Conservation (phyloP, 164 flowering plant species). For the Houttuynia cordata region DNA sequence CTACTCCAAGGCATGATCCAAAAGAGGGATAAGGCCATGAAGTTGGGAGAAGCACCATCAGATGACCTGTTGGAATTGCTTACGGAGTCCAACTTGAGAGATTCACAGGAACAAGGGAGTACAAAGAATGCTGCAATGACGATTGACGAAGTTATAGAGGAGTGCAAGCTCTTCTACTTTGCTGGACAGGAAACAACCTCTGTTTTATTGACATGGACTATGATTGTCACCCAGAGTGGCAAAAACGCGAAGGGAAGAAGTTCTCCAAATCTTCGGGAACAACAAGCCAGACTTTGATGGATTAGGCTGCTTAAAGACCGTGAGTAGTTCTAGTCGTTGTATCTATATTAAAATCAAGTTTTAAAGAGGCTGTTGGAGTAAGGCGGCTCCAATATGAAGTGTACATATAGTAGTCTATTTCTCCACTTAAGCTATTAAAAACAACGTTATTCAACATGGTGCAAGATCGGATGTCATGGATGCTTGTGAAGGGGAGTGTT, state of each 20-base stretch:
- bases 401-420: no score
- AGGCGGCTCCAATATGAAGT: no score
- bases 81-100: conserved; percentile 9
- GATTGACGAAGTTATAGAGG: conserved; percentile 22
- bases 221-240: conserved; percentile 13
- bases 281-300: conserved; percentile 8
- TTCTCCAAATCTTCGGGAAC: conserved; percentile 9
- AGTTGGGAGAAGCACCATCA: conserved; percentile 7
- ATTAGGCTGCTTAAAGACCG: conserved; percentile 15
- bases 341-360: no score
- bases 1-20: conserved; percentile 10
- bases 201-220: conserved; percentile 14
- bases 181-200: conserved; percentile 17
- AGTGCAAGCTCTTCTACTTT: conserved; percentile 24
- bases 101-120: background rate
- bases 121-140: conserved; percentile 5
- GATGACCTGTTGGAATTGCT: conserved; percentile 17
- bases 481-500: no score
- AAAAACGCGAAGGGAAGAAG: conserved; percentile 10
- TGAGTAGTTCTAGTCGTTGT: conserved; percentile 6
- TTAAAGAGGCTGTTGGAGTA: no score
- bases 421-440: no score
- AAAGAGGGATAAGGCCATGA: conserved; percentile 13
- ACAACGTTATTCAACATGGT: no score
- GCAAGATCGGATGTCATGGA: no score